Percentiles rank a stretch among this genome's conserved stretches.
Conservation (phyloP, 1,139 yeast genomes). For the Arxiozyma slooffiae region DNA sequence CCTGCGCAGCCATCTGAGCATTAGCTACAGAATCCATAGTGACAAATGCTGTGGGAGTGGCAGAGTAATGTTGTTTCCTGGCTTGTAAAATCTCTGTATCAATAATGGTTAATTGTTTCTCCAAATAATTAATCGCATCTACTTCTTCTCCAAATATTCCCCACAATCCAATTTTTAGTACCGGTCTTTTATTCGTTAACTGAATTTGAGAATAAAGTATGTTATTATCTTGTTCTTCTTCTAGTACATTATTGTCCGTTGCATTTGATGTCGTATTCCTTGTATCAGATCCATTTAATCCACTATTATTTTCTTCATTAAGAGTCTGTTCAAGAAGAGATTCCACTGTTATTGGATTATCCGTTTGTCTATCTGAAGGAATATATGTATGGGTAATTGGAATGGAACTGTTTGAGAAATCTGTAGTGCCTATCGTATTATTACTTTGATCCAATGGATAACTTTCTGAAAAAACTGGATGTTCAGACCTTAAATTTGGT, state of each 20-base stretch:
- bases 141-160: conserved; percentile 48
- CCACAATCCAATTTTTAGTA: conserved; percentile 39
- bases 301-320: neutral
- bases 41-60: conserved; percentile 65
- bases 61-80: conserved; percentile 52
- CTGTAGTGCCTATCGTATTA: neutral
- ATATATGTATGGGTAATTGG: neutral
- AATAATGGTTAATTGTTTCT: conserved; percentile 46
- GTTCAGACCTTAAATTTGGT: conserved; percentile 14
- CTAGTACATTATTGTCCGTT: neutral
- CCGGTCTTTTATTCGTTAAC: conserved; percentile 38
- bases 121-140: conserved; percentile 56
- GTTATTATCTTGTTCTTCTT: conserved; percentile 25
- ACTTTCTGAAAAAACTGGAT: conserved; percentile 18
- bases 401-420: neutral
- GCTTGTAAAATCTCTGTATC: conserved; percentile 55
- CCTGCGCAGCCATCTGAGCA: conserved; percentile 81
- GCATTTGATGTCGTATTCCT: neutral
- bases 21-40: conserved; percentile 80
- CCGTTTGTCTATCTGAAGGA: conserved; percentile 1
- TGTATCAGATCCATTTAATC: conserved; percentile 2
- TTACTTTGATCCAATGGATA: conserved; percentile 15
- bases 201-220: conserved; percentile 21
- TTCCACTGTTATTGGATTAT: conserved; percentile 3
- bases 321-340: neutral